Conservation (phyloP, 148 eudicot genomes). For the Rhododendron vialii region DNA sequence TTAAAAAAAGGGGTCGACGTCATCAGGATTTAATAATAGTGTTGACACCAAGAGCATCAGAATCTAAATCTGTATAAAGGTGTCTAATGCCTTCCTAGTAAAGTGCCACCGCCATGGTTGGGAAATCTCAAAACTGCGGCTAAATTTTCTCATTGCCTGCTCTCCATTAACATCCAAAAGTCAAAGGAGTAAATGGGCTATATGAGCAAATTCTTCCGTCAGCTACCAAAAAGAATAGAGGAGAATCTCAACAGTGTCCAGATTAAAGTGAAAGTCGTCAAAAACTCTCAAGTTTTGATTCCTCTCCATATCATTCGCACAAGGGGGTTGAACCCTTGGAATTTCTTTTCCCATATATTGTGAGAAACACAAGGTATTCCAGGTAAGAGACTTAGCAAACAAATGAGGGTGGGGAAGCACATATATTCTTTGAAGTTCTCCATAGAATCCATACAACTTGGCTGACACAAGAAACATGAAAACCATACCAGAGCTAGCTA, state of each 20-base stretch:
- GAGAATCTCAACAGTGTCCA: background rate
- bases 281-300: background rate
- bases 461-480: background rate
- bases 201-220: background rate
- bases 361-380: background rate
- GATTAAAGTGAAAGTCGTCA: background rate
- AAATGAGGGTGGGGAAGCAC: background rate
- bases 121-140: background rate
- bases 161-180: background rate
- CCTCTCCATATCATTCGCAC: background rate
- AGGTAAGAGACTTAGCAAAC: background rate
- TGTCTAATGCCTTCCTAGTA: background rate
- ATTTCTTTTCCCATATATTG: background rate
- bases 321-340: background rate
- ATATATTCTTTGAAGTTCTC: background rate
- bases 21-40: background rate
- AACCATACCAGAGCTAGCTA: background rate
- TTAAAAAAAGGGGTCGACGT: background rate
- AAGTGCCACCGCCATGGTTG: background rate
- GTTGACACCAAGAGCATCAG: background rate
- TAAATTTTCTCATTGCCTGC: background rate
- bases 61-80: background rate
- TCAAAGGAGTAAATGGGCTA: background rate
- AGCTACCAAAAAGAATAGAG: background rate
- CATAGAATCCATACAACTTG: background rate